phyloP scores from a whole-genome alignment of 768 basidiomycete genomes.

The Hemileccinum impolitum region DNA sequence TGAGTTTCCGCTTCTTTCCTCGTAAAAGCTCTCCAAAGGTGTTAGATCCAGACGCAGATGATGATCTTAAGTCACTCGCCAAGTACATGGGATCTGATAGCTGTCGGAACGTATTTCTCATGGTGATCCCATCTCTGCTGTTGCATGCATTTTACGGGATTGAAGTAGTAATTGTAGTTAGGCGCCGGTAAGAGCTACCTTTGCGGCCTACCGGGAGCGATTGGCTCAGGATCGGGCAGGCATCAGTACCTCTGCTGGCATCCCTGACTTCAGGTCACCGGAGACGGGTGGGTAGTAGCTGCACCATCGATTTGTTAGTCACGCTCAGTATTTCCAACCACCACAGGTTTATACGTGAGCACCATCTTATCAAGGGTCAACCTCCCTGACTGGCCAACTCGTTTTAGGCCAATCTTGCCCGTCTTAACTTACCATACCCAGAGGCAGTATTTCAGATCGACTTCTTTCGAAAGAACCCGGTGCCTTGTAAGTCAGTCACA shows the following conservation, averaged over 20 bases:
- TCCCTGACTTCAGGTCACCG: conserved; percentile 88
- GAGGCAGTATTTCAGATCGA: conserved; percentile 94
- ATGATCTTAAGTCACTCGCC: conserved; percentile 47
- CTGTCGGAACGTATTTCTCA: conserved; percentile 68
- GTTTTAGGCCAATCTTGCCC: conserved; percentile 67
- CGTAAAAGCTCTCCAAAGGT: conserved; percentile 10
- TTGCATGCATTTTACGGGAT: conserved; percentile 1
- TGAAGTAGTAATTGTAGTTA: conserved; percentile 38
- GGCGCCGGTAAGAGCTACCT: conserved; percentile 54
- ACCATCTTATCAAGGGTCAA: background rate
- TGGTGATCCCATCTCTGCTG: conserved; percentile 44
- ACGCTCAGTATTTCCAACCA: background rate
- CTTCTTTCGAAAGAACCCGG: conserved; percentile 78
- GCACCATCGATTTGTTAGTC: background rate
- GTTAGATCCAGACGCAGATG: conserved; percentile 28
- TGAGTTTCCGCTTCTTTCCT: conserved; percentile 10
- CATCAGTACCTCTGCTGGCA: conserved; percentile 76
- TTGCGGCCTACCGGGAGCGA: background rate
- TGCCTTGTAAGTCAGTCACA: conserved; percentile 58
- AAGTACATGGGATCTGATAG: conserved; percentile 65
- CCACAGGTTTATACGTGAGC: conserved; percentile 29
- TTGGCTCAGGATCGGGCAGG: conserved; percentile 37
- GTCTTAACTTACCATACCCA: conserved; percentile 81
- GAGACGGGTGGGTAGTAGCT: conserved; percentile 63
- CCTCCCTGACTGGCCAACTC: background rate